A percentile compares a stretch with the other conserved stretches of the same genome.
Evolutionary conservation across 78 protist genomes (phyloP).

Genomic region (Blattamonas nauphoetae): DNA sequence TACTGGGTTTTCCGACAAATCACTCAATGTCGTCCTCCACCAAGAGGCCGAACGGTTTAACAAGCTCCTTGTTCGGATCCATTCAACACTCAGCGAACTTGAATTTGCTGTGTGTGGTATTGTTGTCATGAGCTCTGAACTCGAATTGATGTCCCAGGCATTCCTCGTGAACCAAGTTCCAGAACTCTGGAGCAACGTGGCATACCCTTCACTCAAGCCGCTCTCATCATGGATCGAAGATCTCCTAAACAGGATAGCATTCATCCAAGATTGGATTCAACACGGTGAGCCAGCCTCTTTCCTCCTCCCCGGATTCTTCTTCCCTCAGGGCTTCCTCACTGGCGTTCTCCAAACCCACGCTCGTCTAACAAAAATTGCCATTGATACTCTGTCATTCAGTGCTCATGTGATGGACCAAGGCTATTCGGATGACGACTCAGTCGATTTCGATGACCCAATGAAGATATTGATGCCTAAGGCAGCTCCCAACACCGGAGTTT

Average conservation of each 20-base stretch:
- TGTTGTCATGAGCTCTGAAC: constrained; percentile 31
- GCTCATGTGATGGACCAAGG: neutral
- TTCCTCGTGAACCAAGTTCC: constrained; percentile 44
- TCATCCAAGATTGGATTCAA: constrained; percentile 19
- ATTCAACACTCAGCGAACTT: constrained; percentile 9
- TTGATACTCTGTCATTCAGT: constrained; percentile 38
- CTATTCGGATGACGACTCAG: neutral
- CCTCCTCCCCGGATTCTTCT: constrained; percentile 33
- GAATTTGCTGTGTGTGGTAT: constrained; percentile 28
- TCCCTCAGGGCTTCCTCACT: constrained; percentile 58
- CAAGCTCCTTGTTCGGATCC: constrained; percentile 16
- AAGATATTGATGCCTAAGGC: too few relatives aligned
- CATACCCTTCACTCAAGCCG: constrained; percentile 44
- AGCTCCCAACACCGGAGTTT: constrained; percentile 21
- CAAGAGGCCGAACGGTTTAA: constrained; percentile 51
- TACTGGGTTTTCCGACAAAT: neutral
- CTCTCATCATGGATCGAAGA: constrained; percentile 32
- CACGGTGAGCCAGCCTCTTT: constrained; percentile 25
- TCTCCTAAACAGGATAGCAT: constrained; percentile 17
- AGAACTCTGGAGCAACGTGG: neutral
- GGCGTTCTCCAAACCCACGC: constrained; percentile 45
- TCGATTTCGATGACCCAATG: neutral
- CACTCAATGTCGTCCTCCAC: constrained; percentile 42
- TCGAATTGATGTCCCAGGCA: constrained; percentile 21
- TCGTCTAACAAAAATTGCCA: constrained; percentile 27